phyloP scores from a whole-genome alignment of 2,329 filamentous ascomycete species.

The Aspergillus caelatus region DNA sequence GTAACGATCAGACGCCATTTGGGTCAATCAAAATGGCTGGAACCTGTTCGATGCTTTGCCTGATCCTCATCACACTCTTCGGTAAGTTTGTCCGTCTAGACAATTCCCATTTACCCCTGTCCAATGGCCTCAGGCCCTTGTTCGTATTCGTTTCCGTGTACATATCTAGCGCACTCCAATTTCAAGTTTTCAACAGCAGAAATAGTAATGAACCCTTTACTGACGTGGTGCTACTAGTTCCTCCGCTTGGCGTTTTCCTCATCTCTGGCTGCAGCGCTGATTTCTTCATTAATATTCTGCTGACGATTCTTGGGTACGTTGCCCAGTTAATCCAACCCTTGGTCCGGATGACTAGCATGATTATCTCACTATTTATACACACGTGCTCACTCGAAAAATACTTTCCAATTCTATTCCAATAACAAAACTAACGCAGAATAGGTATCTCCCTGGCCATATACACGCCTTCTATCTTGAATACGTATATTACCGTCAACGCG shows the following conservation, averaged over 20 bases:
- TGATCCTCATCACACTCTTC: conserved; percentile 52
- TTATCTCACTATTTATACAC: not conserved
- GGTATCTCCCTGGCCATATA: conserved; percentile 76
- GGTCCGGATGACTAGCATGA: not conserved
- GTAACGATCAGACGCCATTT: not conserved
- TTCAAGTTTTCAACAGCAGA: not conserved
- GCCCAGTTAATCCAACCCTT: not conserved
- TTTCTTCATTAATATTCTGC: conserved; percentile 66
- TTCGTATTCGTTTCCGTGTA: not conserved
- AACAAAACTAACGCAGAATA: conserved; percentile 27
- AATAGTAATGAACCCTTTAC: not conserved
- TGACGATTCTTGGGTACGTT: conserved; percentile 65
- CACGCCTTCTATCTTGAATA: conserved; percentile 83
- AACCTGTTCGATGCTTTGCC: conserved; percentile 41
- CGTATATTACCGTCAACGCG: conserved; percentile 73
- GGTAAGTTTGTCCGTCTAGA: conserved; percentile 33
- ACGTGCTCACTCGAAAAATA: not conserved
- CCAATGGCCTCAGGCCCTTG: not conserved
- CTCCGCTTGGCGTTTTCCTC: conserved; percentile 65
- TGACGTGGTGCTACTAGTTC: conserved; percentile 55
- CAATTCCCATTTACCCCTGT: not conserved
- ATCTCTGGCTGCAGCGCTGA: conserved; percentile 69
- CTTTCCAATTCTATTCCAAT: not conserved
- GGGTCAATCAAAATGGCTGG: conserved; percentile 32
- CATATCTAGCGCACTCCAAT: not conserved